Evolutionary conservation across 1,284 basidiomycete genomes (phyloP).

Genomic region (Grifola frondosa): DNA sequence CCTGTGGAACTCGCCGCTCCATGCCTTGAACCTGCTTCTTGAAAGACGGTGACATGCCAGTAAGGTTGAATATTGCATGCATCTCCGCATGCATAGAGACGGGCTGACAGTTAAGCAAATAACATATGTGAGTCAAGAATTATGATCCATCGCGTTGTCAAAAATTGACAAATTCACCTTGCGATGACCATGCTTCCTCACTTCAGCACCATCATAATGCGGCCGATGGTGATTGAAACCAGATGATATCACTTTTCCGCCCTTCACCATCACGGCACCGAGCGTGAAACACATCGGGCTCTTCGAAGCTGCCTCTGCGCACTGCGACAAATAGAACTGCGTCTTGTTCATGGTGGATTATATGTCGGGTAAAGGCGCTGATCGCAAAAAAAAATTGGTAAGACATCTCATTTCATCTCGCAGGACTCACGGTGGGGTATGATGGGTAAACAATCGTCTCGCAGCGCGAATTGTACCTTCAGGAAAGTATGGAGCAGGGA

Average conservation of each 20-base stretch:
- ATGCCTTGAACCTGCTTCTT: slow-evolving; percentile 53
- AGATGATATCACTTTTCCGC: slow-evolving; percentile 53
- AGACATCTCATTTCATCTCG: slow-evolving; percentile 1
- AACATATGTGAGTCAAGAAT: not conserved
- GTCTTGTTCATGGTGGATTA: slow-evolving; percentile 44
- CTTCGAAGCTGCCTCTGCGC: slow-evolving; percentile 50
- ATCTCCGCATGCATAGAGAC: slow-evolving; percentile 64
- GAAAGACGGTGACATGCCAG: slow-evolving; percentile 52
- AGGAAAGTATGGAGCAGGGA: no score
- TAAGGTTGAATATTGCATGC: slow-evolving; percentile 55
- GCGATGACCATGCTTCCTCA: slow-evolving; percentile 40
- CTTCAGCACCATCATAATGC: slow-evolving; percentile 50
- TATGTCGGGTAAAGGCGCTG: slow-evolving; percentile 2
- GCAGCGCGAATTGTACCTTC: no score
- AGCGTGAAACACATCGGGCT: slow-evolving; percentile 56
- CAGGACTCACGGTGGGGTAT: no score
- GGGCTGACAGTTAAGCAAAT: slow-evolving; percentile 30
- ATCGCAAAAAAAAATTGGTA: no score
- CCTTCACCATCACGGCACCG: slow-evolving; percentile 56
- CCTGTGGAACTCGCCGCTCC: slow-evolving; percentile 33
- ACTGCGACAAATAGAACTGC: slow-evolving; percentile 54
- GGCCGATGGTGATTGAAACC: slow-evolving; percentile 57
- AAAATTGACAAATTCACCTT: slow-evolving; percentile 34
- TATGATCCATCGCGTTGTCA: no score
- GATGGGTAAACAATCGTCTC: no score